Evolutionary conservation across 192 early-diverging fungal genomes (phyloP).

Genomic region (Linnemannia elongata): DNA sequence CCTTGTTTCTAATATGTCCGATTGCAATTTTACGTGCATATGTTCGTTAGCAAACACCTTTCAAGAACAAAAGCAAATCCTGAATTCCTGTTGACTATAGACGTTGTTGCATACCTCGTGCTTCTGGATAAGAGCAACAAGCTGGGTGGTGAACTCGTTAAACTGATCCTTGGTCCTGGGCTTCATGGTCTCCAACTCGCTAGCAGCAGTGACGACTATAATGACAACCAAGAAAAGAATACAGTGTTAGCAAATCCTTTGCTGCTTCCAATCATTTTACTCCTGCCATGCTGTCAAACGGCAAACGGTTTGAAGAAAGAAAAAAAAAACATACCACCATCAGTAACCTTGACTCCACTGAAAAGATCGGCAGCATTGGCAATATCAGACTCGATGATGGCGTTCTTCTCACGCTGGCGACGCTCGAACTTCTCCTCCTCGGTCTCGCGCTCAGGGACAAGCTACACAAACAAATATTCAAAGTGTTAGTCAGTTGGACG

Average conservation of each 20-base stretch:
- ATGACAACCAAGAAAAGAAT: not conserved
- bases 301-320: not conserved
- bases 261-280: slow-evolving; percentile 7
- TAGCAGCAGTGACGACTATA: slow-evolving; percentile 43
- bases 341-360: slow-evolving; percentile 71
- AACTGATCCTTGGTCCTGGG: slow-evolving; percentile 80
- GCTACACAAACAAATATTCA: slow-evolving; percentile 29
- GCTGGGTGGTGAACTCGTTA: slow-evolving; percentile 70
- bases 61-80: not conserved
- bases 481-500: no score
- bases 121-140: slow-evolving; percentile 72
- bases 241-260: not conserved
- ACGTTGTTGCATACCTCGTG: slow-evolving; percentile 57
- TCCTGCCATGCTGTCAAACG: not conserved
- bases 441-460: slow-evolving; percentile 50
- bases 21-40: not conserved
- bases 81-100: not conserved
- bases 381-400: slow-evolving; percentile 74
- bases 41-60: not conserved
- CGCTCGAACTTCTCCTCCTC: slow-evolving; percentile 70
- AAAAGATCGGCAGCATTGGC: slow-evolving; percentile 76
- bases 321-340: slow-evolving; percentile 40
- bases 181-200: slow-evolving; percentile 60
- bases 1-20: slow-evolving; percentile 56
- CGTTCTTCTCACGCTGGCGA: slow-evolving; percentile 66